Evolutionary conservation across 306 rosid species (phyloP), one percentile per base, ranked within the genome.

Genomic region (Ochetophila trinervis): DNA sequence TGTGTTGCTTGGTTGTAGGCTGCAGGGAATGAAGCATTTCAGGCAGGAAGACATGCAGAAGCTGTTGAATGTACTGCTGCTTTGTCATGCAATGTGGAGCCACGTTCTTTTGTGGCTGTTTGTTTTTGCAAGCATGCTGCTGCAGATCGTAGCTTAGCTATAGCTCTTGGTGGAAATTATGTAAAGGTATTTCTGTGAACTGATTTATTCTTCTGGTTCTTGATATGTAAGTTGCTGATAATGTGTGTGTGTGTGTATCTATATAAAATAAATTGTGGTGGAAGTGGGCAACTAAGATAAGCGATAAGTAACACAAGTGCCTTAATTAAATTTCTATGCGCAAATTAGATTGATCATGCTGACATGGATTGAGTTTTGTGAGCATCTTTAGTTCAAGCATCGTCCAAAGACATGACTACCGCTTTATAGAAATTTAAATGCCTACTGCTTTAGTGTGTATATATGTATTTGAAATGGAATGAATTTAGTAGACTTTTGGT

Each of bases 121-220:
- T 90, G 97, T 76, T 90, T 90, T 54, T 93, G 97, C 83, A 93
- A 90, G 78, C 99, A 97, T 37, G 99, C 99, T 32, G 96, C 99
- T 35, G 96, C 99, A 11, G 99, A 93, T 81, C 90, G 97, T 82
- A 83, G 90, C 82, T 84, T 88, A 57, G 90, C 99, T 71, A 90
- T 93, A 73, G 99, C 99, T 66, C 97, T 93, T 72, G 99, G 90
- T 72, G 83, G 87, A 80, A 87, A 79, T 63, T 93, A 90, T 83
- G 62, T 84, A 61, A 90, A 93, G 96, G 99, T 93, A 61, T 71
- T 64, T 52, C 32, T 73, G 66, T 79, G 12, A 72, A 71, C 82
- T 53, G 52, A 44, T 48, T 45, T 63, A 53, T 59, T 48, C 50
- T 59, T 17, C 52, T 35, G 1, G 22, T 40, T 45, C 71, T 65